phyloP scores from a whole-genome alignment of 805 yeast genomes.

The Starmerella etchellsii region DNA sequence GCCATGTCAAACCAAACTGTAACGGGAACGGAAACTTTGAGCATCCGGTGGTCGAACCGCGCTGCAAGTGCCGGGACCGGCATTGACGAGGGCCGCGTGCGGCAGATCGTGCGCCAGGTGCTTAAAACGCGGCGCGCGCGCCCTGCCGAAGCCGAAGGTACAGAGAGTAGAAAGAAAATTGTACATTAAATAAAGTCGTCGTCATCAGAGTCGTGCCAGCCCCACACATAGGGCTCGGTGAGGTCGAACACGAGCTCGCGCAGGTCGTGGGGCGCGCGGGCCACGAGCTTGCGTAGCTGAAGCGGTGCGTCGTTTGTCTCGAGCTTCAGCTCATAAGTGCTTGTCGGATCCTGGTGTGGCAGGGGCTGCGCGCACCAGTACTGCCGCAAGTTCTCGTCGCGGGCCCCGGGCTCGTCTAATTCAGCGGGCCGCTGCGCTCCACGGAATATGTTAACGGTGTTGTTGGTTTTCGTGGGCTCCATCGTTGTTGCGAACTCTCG shows the following conservation, averaged over 20 bases:
- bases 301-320: constrained; percentile 15
- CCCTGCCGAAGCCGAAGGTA: too few species aligned
- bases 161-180: too few species aligned
- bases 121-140: background rate
- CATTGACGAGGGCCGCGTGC: background rate
- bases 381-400: background rate
- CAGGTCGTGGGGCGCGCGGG: constrained; percentile 15
- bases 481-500: background rate
- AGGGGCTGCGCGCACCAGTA: constrained; percentile 10
- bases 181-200: background rate
- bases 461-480: background rate
- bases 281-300: constrained; percentile 13
- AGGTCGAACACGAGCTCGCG: constrained; percentile 17
- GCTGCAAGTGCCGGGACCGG: background rate
- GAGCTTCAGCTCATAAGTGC: background rate
- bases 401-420: background rate
- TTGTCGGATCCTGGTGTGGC: too few species aligned
- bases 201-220: constrained; percentile 13
- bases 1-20: constrained; percentile 80
- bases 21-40: constrained; percentile 50
- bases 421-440: background rate
- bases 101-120: constrained; percentile 4
- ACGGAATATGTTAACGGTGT: constrained; percentile 3
- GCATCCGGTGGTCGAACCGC: constrained; percentile 64
- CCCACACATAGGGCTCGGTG: constrained; percentile 20